Conservation (phyloP, 1,284 basidiomycete genomes). For the Pyrrhoderma lamaoense region DNA sequence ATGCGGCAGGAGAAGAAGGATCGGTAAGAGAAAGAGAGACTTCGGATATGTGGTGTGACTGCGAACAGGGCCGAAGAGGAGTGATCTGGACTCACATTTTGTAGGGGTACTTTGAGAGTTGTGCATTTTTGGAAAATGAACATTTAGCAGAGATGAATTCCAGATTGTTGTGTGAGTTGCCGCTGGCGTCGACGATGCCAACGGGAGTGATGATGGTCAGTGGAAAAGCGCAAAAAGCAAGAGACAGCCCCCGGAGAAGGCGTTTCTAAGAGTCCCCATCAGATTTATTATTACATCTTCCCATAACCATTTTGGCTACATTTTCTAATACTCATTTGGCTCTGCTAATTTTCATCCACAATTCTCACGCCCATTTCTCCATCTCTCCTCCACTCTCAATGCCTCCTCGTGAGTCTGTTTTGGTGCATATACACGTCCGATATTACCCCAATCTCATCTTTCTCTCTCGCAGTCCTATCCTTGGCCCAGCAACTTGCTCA, state of each 20-base stretch:
- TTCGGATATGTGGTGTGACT: conserved; percentile 26
- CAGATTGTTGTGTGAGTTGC: conserved; percentile 32
- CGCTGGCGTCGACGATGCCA: conserved; percentile 14
- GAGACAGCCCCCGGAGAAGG: no score
- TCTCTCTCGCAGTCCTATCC: conserved; percentile 42
- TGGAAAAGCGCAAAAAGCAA: conserved; percentile 7
- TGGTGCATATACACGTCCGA: background rate
- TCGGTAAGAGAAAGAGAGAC: conserved; percentile 2
- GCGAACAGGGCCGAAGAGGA: conserved; percentile 22
- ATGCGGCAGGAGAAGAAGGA: conserved; percentile 2
- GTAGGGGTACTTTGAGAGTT: conserved; percentile 32
- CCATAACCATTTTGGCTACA: no score
- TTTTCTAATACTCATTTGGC: no score
- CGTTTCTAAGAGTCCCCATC: no score
- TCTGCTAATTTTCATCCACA: no score
- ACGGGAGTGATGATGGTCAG: conserved; percentile 9
- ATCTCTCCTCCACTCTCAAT: no score
- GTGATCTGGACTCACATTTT: background rate
- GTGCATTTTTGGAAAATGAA: conserved; percentile 41
- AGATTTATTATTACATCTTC: no score
- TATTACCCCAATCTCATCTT: conserved; percentile 9
- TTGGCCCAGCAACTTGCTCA: conserved; percentile 79
- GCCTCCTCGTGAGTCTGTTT: no score
- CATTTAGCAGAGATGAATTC: conserved; percentile 42
- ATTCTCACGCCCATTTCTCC: no score